phyloP scores from a whole-genome alignment of 306 rosid genomes.

The Cucurbita pepo region DNA sequence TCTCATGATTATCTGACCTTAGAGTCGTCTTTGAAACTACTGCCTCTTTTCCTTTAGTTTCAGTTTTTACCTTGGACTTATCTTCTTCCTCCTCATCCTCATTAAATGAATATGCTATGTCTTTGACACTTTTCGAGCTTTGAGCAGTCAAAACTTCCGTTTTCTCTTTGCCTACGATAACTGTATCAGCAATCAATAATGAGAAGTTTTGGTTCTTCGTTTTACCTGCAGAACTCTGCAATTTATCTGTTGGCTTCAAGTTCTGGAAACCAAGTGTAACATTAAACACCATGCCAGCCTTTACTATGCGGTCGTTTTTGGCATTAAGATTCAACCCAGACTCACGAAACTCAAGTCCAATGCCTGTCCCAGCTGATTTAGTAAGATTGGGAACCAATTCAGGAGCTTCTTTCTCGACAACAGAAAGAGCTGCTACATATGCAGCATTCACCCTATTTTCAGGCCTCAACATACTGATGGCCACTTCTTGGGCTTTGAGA shows the following conservation, averaged over 20 bases:
- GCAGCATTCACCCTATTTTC: slow-evolving; percentile 55
- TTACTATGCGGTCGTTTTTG: slow-evolving; percentile 57
- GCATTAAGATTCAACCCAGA: slow-evolving; percentile 76
- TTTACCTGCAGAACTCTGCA: slow-evolving; percentile 27
- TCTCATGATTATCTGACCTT: slow-evolving; percentile 87
- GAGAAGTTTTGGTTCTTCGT: slow-evolving; percentile 45
- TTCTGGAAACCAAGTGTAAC: slow-evolving; percentile 86
- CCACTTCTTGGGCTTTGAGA: slow-evolving; percentile 75
- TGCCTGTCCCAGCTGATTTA: slow-evolving; percentile 84
- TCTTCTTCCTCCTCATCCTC: slow-evolving; percentile 74
- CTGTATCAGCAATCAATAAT: slow-evolving; percentile 75
- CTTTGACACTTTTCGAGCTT: slow-evolving; percentile 61
- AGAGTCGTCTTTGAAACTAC: slow-evolving; percentile 61
- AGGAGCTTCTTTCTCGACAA: slow-evolving; percentile 70
- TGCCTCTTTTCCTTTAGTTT: slow-evolving; percentile 27
- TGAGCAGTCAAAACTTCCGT: slow-evolving; percentile 49
- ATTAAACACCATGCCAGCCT: slow-evolving; percentile 79
- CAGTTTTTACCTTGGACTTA: slow-evolving; percentile 23
- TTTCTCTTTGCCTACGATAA: slow-evolving; percentile 45
- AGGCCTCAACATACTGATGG: slow-evolving; percentile 51
- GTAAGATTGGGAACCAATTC: slow-evolving; percentile 55
- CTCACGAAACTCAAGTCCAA: slow-evolving; percentile 94
- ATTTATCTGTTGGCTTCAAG: slow-evolving; percentile 35
- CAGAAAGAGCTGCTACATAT: slow-evolving; percentile 61
- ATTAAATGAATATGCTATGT: slow-evolving; percentile 83